Percentiles rank a stretch among this genome's conserved stretches.
These are phyloP conservation scores for Hypoxylon lienhwacheense DNA, from an alignment of 495 filamentous ascomycete genomes.

Conservation along the genomic window DNA sequence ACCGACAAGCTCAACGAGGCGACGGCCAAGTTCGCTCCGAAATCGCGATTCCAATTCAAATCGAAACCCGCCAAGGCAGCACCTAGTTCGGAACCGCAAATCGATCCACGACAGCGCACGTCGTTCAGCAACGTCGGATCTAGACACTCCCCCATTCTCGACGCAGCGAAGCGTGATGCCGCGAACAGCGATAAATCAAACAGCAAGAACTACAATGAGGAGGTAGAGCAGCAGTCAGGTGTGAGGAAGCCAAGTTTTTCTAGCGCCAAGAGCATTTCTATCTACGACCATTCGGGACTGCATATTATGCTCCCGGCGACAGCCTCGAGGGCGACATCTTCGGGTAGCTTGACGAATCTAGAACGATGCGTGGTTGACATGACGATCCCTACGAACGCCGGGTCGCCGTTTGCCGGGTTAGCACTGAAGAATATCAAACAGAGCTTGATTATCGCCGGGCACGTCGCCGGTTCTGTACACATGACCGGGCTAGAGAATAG, in stretches of 20 bases:
- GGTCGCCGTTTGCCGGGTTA: conserved; percentile 71
- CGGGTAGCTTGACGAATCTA: conserved; percentile 73
- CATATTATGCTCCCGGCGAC: conserved; percentile 75
- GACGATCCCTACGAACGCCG: conserved; percentile 62
- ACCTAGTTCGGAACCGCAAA: conserved; percentile 8
- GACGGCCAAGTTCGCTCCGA: conserved; percentile 44
- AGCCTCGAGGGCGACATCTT: conserved; percentile 65
- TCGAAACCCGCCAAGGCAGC: conserved; percentile 31
- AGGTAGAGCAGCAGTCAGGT: conserved; percentile 42
- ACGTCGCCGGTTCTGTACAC: conserved; percentile 77
- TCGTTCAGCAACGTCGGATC: conserved; percentile 26
- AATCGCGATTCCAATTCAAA: conserved; percentile 53
- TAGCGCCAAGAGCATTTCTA: conserved; percentile 60
- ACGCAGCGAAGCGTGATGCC: conserved; percentile 40
- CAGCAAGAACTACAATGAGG: conserved; percentile 55
- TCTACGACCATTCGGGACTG: conserved; percentile 62
- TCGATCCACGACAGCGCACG: conserved; percentile 19
- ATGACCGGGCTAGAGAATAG: conserved; percentile 74
- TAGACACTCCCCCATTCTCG: conserved; percentile 15
- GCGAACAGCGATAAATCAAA: conserved; percentile 35
- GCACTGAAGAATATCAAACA: conserved; percentile 68
- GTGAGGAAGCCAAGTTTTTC: conserved; percentile 64
- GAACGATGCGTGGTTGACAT: conserved; percentile 77
- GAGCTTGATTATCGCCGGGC: conserved; percentile 74
- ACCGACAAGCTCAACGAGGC: conserved; percentile 49